Base-by-base conservation (phyloP, 192 early-diverging fungal genomes). In the Coemansia erecta region DNA sequence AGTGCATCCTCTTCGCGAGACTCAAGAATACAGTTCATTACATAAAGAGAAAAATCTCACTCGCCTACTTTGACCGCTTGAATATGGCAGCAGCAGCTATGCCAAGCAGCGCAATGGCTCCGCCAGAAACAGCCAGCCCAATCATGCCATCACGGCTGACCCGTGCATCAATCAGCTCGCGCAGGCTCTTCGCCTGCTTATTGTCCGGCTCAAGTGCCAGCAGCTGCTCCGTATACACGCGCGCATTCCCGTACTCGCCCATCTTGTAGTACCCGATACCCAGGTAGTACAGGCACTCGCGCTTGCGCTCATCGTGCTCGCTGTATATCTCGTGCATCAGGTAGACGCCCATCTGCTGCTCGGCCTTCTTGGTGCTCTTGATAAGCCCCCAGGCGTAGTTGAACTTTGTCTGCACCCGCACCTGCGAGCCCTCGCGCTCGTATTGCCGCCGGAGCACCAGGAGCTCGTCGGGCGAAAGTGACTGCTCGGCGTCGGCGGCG, bases 241-340 rank as follows among this genome's bases (percentile, higher is more conserved):
- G 80, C 1, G 94, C 92, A 60, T 89, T 86, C 39, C 72, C 75
- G 66, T 92, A 98, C 61, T 91, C 87, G n/a, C 89, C 88, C 57
- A 95, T 82, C 70, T 93, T 94, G 83, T 86, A 96, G 68, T 93
- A 84, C 8, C 93, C 96, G 15, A 98, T 71, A 4, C 92, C 91
- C 48, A 98, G 64, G 63, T 96, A 98, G 72, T 94, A 98, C 26
- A 96, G 81, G 63, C 96, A 98, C 74, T 98, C 96, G 40, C 96
- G 84, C 59, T 88, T 83, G 56, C 96, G 85, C 56, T 89, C 85
- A 2, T 89, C 87, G 18, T 88, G 76, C 40, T 94, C 89, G 26
- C 83, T 75, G 70, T 94, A 93, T 44, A 98, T 95, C 56, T 97
- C 94, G 89, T 81, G 67, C 68, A 67, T 63, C 17, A 96, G 77